Evolutionary conservation across 2,329 filamentous ascomycete species (phyloP).

Genomic region (Nigrospora osmanthi): DNA sequence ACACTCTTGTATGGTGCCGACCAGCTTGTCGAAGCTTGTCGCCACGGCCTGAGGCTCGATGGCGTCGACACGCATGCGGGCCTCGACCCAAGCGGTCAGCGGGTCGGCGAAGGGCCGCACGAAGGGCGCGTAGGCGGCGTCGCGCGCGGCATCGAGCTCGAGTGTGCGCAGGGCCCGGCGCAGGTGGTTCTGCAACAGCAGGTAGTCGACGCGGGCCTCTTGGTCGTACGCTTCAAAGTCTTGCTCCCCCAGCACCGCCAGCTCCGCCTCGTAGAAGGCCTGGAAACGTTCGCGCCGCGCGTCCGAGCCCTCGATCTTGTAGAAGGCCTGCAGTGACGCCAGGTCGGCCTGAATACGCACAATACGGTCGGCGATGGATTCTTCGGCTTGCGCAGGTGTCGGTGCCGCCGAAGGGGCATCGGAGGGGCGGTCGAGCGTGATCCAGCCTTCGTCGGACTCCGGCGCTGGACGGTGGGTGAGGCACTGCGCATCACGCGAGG

Average conservation of each 20-base stretch:
- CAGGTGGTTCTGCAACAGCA: slow-evolving; percentile 41
- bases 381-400: background rate
- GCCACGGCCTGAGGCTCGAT: slow-evolving; percentile 35
- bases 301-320: slow-evolving; percentile 37
- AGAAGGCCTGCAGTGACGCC: slow-evolving; percentile 37
- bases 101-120: slow-evolving; percentile 33
- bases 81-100: slow-evolving; percentile 37
- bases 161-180: slow-evolving; percentile 26
- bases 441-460: too few relatives aligned
- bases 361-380: slow-evolving; percentile 32
- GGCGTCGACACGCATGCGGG: slow-evolving; percentile 33
- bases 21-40: slow-evolving; percentile 27
- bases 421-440: too few relatives aligned
- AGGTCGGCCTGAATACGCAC: slow-evolving; percentile 35
- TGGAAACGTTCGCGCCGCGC: slow-evolving; percentile 28
- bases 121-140: slow-evolving; percentile 28
- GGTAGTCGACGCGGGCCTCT: slow-evolving; percentile 38
- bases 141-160: slow-evolving; percentile 26
- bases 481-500: too few relatives aligned
- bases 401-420: too few relatives aligned
- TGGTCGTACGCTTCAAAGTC: slow-evolving; percentile 29
- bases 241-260: slow-evolving; percentile 23
- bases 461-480: too few relatives aligned
- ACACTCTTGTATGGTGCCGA: slow-evolving; percentile 21
- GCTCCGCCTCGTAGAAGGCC: slow-evolving; percentile 32